Evolutionary conservation across 176 grass and related monocot species (phyloP).

Genomic region (Carex scoparia): DNA sequence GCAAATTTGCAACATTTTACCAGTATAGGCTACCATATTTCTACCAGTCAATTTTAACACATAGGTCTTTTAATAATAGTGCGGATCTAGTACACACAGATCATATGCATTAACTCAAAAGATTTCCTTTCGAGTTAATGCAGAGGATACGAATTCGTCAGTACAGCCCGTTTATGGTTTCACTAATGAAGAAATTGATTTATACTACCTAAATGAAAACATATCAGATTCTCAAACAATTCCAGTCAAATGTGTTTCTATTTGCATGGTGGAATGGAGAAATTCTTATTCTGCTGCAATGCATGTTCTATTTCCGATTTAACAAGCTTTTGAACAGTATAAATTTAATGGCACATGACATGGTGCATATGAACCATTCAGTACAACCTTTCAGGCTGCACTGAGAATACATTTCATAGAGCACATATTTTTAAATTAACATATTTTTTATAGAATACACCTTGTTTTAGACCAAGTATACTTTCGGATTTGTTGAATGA

Average conservation of each 20-base stretch:
- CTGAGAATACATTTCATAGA: background rate
- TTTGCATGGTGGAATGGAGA: background rate
- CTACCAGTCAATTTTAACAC: too few relatives aligned
- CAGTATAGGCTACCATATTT: too few relatives aligned
- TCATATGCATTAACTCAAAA: too few relatives aligned
- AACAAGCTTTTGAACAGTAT: background rate
- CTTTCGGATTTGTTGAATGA: background rate
- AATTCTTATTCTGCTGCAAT: background rate
- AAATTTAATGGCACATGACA: background rate
- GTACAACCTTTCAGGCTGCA: background rate
- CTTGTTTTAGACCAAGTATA: background rate
- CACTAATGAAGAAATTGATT: too few relatives aligned
- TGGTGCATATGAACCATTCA: background rate
- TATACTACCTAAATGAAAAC: too few relatives aligned
- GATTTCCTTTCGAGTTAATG: too few relatives aligned
- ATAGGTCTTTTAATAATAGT: too few relatives aligned
- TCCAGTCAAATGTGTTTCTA: background rate
- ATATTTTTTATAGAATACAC: background rate
- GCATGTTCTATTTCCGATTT: background rate
- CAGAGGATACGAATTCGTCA: too few relatives aligned
- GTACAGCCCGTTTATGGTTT: too few relatives aligned
- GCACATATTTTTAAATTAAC: background rate
- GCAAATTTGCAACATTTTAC: too few relatives aligned
- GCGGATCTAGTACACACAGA: too few relatives aligned
- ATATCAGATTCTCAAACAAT: too few relatives aligned